A percentile compares a stretch with the other conserved stretches of the same genome.
phyloP scores from a whole-genome alignment of 1,284 basidiomycete species.

The Xanthoconium separans region DNA sequence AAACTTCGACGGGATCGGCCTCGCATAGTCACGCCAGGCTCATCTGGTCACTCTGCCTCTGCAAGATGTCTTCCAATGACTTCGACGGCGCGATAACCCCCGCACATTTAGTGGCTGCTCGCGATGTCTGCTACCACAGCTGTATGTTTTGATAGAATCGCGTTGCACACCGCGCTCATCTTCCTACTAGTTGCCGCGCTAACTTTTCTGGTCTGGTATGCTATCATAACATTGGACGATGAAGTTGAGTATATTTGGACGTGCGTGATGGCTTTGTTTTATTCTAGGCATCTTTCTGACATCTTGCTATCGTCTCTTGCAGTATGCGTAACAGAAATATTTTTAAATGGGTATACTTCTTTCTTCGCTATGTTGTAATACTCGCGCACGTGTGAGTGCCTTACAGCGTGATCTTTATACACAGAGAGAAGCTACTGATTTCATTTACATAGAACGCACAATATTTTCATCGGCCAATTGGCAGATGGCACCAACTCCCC shows the following conservation, averaged over 20 bases:
- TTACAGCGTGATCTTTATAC: background rate
- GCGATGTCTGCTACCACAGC: slow-evolving; percentile 15
- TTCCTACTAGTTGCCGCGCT: slow-evolving; percentile 10
- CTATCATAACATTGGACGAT: slow-evolving; percentile 15
- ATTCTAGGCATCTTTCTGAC: background rate
- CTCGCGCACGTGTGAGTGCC: slow-evolving; percentile 17
- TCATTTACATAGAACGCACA: slow-evolving; percentile 14
- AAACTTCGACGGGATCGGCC: background rate
- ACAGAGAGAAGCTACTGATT: background rate
- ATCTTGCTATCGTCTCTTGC: background rate
- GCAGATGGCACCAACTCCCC: slow-evolving; percentile 13
- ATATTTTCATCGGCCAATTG: slow-evolving; percentile 9
- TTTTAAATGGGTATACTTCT: slow-evolving; percentile 25
- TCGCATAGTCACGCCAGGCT: background rate
- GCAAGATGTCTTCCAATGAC: background rate
- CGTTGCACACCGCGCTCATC: background rate
- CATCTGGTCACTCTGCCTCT: background rate
- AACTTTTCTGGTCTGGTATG: slow-evolving; percentile 18
- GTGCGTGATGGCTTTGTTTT: slow-evolving; percentile 6
- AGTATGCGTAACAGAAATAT: slow-evolving; percentile 20
- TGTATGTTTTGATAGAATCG: slow-evolving; percentile 3
- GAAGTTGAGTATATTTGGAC: slow-evolving; percentile 25
- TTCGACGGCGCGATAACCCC: background rate
- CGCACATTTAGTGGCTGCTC: background rate
- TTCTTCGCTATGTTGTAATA: slow-evolving; percentile 21